Evolutionary conservation across 768 basidiomycete genomes (phyloP), one percentile per base, ranked within the genome.

Genomic region (Suillus decipiens): DNA sequence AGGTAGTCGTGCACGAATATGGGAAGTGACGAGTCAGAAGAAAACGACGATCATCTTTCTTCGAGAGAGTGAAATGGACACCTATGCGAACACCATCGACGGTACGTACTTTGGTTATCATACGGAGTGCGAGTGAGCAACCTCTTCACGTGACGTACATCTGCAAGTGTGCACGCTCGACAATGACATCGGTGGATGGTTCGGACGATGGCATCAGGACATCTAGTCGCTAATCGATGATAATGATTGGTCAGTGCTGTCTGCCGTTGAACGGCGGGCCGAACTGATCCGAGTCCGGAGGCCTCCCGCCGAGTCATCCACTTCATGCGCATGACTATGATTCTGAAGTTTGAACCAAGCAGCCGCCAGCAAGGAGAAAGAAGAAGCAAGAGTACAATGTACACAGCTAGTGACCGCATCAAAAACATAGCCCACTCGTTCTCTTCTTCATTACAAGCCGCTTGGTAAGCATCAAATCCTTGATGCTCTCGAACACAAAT

Each of bases 61-160:
- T 86, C 0, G 88, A 81, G 61, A 89, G 80, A 14, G 86, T 85
- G 24, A 88, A 74, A 58, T 82, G 74, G 17, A 92, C 87, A 43
- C 86, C 86, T 57, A 88, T 78, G 59, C 82, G 81, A 14, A 84
- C 81, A 50, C 81, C 84, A 65, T 89, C 85, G 36, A 83, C 65
- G 1, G 67, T 67, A 67, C 82, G 78, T 2, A 84, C 79, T 62
- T 82, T 82, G 41, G 76, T 82, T 63, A 87, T 77, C 2, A 83
- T 78, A 31, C 82, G 81, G 11, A 86, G 72, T 5, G 86, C 87
- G 56, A 89, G 78, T 80, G 74, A 0, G 88, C 83, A 17, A 87
- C 87, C 66, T 88, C 85, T 31, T 82, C 78, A 19, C 86, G 82
- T 11, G n/a, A n/a, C n/a, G n/a, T n/a, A 89, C 80, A 63, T 83